Percentiles rank a stretch among this genome's conserved stretches.
Conservation (phyloP, 169 alveolate species). For the Cyclospora cayetanensis region DNA sequence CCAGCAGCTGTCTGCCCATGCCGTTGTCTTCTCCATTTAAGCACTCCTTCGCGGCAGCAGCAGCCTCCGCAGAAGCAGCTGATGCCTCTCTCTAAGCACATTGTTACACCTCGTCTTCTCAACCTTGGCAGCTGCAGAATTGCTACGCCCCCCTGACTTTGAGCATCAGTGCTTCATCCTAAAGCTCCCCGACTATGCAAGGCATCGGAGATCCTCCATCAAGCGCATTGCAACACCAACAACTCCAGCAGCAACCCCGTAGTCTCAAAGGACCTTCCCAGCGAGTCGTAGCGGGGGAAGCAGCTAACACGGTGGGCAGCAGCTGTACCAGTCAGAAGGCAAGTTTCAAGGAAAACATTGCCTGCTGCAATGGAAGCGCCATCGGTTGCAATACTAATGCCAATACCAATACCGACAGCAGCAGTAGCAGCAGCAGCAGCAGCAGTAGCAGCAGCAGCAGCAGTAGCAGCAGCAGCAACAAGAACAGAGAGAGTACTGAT, state of each 20-base stretch:
- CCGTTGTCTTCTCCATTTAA: neutral
- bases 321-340: conserved; percentile 8
- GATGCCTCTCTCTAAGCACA: neutral
- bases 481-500: neutral
- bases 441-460: conserved; percentile 51
- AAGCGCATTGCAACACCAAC: neutral
- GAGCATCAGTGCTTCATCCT: neutral
- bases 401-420: neutral
- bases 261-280: too few species aligned
- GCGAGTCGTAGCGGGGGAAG: neutral
- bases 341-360: too few species aligned
- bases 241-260: too few species aligned
- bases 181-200: neutral
- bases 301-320: neutral
- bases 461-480: conserved; percentile 44
- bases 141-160: neutral
- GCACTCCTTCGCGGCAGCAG: neutral
- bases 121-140: neutral
- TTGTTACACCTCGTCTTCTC: neutral
- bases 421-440: conserved; percentile 40
- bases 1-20: neutral
- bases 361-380: too few species aligned
- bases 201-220: neutral
- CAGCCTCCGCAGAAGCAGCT: conserved; percentile 17
- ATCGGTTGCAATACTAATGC: neutral